Conservation (phyloP, 441 rosid genomes). For the Brassica hybrid region DNA sequence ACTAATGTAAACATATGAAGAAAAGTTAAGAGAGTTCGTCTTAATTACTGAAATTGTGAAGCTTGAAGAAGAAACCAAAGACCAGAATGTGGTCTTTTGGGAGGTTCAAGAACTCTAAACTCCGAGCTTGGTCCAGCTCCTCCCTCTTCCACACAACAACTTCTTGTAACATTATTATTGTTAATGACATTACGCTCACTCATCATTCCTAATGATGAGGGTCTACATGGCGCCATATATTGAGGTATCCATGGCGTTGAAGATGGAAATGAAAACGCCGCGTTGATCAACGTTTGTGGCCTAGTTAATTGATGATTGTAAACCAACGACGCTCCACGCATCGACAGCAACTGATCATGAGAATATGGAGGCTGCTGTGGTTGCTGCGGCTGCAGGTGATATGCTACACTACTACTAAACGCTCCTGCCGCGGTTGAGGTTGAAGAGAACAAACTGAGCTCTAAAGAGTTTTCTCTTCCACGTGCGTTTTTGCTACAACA, state of each 20-base stretch:
- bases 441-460: constrained; percentile 74
- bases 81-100: constrained; percentile 83
- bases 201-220: constrained; percentile 42
- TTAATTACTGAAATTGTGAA: constrained; percentile 76
- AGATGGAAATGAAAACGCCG: constrained; percentile 25
- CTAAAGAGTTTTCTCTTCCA: constrained; percentile 57
- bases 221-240: constrained; percentile 39
- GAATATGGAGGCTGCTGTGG: constrained; percentile 50
- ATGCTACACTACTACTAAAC: constrained; percentile 29
- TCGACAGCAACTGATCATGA: constrained; percentile 33
- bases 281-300: constrained; percentile 35
- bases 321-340: constrained; percentile 36
- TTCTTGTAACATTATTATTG: constrained; percentile 17
- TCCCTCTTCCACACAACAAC: constrained; percentile 30
- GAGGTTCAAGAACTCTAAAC: constrained; percentile 78
- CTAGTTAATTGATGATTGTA: constrained; percentile 27
- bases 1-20: background rate
- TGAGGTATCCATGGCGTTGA: constrained; percentile 31
- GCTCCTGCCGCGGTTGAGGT: constrained; percentile 38
- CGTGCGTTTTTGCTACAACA: constrained; percentile 36
- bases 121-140: constrained; percentile 74
- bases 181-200: constrained; percentile 34
- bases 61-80: constrained; percentile 96
- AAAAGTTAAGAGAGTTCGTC: constrained; percentile 28
- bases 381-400: constrained; percentile 46